Conservation (phyloP, 2,329 filamentous ascomycete genomes). For the Diaporthe caulivora region DNA sequence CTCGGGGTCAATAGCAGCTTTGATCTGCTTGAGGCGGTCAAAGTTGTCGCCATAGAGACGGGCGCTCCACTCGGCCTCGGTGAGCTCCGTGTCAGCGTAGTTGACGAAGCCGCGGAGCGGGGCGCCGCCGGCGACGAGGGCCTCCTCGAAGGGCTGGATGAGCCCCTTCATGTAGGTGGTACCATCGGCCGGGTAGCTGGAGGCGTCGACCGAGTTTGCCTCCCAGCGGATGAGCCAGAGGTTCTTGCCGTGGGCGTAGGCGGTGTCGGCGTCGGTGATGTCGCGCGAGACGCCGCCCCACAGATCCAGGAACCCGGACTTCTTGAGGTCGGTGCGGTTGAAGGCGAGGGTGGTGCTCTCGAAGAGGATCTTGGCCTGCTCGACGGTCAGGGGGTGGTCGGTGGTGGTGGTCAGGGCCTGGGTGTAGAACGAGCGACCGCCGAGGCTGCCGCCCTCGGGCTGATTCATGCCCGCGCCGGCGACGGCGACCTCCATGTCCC, state of each 20-base stretch:
- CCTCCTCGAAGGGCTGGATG: slow-evolving; percentile 2
- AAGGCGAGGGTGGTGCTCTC: slow-evolving; percentile 6
- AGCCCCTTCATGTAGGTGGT: slow-evolving; percentile 7
- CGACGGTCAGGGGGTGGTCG: slow-evolving; percentile 15
- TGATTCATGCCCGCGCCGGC: slow-evolving; percentile 18
- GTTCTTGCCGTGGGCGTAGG: slow-evolving; percentile 10
- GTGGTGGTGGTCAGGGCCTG: slow-evolving; percentile 19
- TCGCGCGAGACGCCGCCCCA: slow-evolving; percentile 19
- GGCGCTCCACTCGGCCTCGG: slow-evolving; percentile 7
- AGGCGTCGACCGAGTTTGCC: slow-evolving; percentile 10
- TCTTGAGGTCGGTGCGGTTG: slow-evolving; percentile 16
- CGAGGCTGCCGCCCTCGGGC: slow-evolving; percentile 15
- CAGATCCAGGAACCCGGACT: slow-evolving; percentile 16
- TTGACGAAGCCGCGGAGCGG: neutral
- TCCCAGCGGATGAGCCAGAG: slow-evolving; percentile 18
- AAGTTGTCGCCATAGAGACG: slow-evolving; percentile 11
- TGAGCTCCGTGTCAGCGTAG: slow-evolving; percentile 17
- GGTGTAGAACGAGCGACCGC: slow-evolving; percentile 16
- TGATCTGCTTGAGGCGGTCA: slow-evolving; percentile 18
- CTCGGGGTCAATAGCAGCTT: slow-evolving; percentile 3
- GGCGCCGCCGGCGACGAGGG: neutral
- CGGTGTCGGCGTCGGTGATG: slow-evolving; percentile 13
- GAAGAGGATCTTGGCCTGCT: slow-evolving; percentile 9
- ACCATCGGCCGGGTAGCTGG: neutral
- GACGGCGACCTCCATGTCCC: slow-evolving; percentile 20